Percentiles rank a stretch among this genome's conserved stretches.
These are phyloP conservation scores for Aspergillus sp. DNA, from an alignment of 2,329 filamentous ascomycete species.

Conservation along the genomic window DNA sequence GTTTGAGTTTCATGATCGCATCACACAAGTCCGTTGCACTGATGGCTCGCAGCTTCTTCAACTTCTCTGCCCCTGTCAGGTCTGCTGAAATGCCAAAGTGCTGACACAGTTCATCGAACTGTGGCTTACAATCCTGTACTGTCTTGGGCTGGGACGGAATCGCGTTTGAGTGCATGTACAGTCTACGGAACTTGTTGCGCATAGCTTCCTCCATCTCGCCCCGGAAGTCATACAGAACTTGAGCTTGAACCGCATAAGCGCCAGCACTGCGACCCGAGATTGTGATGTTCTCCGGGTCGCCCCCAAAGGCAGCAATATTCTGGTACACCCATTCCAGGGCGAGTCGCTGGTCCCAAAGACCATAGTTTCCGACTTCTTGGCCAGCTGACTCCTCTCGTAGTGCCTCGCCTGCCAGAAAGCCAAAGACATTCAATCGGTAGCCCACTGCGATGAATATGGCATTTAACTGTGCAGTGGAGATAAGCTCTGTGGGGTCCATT, in stretches of 20 bases:
- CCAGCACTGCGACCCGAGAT: slow-evolving; percentile 50
- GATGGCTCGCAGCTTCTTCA: slow-evolving; percentile 37
- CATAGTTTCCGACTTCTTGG: slow-evolving; percentile 43
- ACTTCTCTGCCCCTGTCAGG: slow-evolving; percentile 31
- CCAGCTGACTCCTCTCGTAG: slow-evolving; percentile 33
- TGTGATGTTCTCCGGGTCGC: slow-evolving; percentile 50
- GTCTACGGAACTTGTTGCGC: slow-evolving; percentile 40
- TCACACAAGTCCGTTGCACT: slow-evolving; percentile 35
- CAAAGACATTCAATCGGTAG: slow-evolving; percentile 53
- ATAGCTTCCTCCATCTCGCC: slow-evolving; percentile 13
- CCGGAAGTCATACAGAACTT: slow-evolving; percentile 45
- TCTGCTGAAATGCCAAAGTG: slow-evolving; percentile 34
- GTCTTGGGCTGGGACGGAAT: slow-evolving; percentile 50
- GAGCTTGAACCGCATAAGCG: slow-evolving; percentile 40
- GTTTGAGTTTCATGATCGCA: slow-evolving; percentile 42
- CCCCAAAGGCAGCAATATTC: slow-evolving; percentile 51
- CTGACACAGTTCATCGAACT: slow-evolving; percentile 48
- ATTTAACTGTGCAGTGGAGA: slow-evolving; percentile 33
- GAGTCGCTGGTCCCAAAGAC: slow-evolving; percentile 52
- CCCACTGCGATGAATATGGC: slow-evolving; percentile 50
- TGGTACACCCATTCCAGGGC: slow-evolving; percentile 56
- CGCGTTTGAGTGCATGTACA: slow-evolving; percentile 51
- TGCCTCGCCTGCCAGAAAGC: slow-evolving; percentile 50
- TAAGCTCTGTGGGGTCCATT: slow-evolving; percentile 49
- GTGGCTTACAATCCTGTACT: slow-evolving; percentile 38